Conservation (phyloP, 345 rosid species). For the Populus davidiana region DNA sequence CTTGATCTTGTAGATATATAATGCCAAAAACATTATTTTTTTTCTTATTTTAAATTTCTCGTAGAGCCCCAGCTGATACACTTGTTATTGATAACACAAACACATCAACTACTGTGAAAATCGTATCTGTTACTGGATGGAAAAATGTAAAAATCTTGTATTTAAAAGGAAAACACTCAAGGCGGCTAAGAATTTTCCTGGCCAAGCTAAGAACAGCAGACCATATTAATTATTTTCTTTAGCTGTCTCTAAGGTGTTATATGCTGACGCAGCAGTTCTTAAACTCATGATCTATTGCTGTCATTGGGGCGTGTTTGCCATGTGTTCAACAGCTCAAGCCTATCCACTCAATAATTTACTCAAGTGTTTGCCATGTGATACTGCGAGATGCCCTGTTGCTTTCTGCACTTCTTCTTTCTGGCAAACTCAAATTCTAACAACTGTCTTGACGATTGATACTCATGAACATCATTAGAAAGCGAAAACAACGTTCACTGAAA, state of each 20-base stretch:
- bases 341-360: not conserved
- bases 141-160: too few relatives aligned
- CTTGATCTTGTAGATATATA: not conserved
- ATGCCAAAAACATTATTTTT: not conserved
- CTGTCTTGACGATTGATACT: not conserved
- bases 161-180: not conserved
- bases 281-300: not conserved
- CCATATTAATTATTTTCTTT: not conserved
- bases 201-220: not conserved
- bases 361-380: conserved; percentile 7
- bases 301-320: conserved; percentile 7
- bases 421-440: not conserved
- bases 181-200: not conserved
- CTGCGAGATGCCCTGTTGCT: conserved; percentile 15
- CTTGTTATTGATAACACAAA: too few relatives aligned
- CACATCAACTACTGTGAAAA: too few relatives aligned
- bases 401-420: not conserved
- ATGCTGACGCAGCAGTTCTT: not conserved
- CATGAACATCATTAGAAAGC: not conserved
- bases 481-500: not conserved
- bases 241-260: not conserved
- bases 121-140: too few relatives aligned
- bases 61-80: too few relatives aligned
- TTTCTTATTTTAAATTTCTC: too few relatives aligned
- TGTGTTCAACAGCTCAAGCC: conserved; percentile 8